phyloP scores from a whole-genome alignment of 805 yeast genomes.

The Teunomyces stri region DNA sequence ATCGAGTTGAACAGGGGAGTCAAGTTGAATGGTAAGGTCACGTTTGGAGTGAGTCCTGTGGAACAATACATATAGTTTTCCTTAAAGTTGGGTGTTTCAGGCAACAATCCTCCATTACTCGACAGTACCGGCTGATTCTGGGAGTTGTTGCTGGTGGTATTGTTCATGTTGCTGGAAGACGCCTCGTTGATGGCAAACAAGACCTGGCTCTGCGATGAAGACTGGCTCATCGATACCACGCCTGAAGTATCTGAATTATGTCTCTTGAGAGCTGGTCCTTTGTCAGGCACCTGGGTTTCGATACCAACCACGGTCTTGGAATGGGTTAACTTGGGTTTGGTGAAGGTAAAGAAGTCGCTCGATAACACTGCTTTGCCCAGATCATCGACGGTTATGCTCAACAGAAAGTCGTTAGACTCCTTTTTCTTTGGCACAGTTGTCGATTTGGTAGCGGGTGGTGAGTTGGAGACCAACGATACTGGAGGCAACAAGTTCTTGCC shows the following conservation, averaged over 20 bases:
- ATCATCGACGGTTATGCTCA: constrained; percentile 39
- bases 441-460: not conserved
- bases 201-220: constrained; percentile 2
- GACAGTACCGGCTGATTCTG: constrained; percentile 2
- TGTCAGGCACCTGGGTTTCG: constrained; percentile 12
- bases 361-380: constrained; percentile 41
- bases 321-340: constrained; percentile 20
- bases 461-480: constrained; percentile 6
- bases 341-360: constrained; percentile 15
- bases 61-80: constrained; percentile 23
- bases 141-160: not conserved
- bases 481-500: constrained; percentile 14
- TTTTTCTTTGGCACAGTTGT: not conserved
- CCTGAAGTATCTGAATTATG: constrained; percentile 23
- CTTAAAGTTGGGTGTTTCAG: constrained; percentile 36
- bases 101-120: constrained; percentile 11
- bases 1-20: constrained; percentile 42
- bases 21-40: constrained; percentile 26
- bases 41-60: constrained; percentile 31
- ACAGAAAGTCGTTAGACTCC: constrained; percentile 23
- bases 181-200: constrained; percentile 1
- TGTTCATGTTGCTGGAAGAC: not conserved
- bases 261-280: constrained; percentile 11
- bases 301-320: constrained; percentile 29
- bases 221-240: constrained; percentile 7